A percentile compares a stretch with the other conserved stretches of the same genome.
Conservation (phyloP, 495 filamentous ascomycete species). For the Xylaria acuta region DNA sequence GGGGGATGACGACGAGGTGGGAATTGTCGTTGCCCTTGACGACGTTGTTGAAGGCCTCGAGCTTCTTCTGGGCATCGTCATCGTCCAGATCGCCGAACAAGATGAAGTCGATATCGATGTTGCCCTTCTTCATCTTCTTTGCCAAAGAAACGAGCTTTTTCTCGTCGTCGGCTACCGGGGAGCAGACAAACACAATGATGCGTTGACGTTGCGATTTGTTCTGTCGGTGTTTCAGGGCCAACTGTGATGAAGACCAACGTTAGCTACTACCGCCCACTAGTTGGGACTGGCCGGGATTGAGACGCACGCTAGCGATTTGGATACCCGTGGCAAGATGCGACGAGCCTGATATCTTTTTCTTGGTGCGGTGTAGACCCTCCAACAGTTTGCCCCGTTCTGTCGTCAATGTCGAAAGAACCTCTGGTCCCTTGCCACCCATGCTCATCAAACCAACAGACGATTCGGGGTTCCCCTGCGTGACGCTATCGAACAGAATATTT, state of each 20-base stretch:
- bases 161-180: slow-evolving; percentile 85
- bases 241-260: slow-evolving; percentile 54
- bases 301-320: slow-evolving; percentile 88
- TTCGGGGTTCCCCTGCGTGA: slow-evolving; percentile 93
- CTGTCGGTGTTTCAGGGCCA: slow-evolving; percentile 97
- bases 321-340: slow-evolving; percentile 90
- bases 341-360: slow-evolving; percentile 91
- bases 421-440: slow-evolving; percentile 96
- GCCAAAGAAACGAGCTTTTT: slow-evolving; percentile 87
- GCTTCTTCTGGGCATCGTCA: slow-evolving; percentile 83
- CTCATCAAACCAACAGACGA: slow-evolving; percentile 97
- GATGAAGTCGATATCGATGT: slow-evolving; percentile 89
- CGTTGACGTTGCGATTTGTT: slow-evolving; percentile 95
- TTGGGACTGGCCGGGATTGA: not conserved
- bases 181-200: slow-evolving; percentile 95
- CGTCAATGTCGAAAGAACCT: slow-evolving; percentile 94
- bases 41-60: slow-evolving; percentile 88
- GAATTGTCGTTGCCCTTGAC: slow-evolving; percentile 90
- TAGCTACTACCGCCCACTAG: slow-evolving; percentile 21
- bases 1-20: slow-evolving; percentile 87
- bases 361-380: slow-evolving; percentile 90
- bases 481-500: slow-evolving; percentile 90
- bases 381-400: slow-evolving; percentile 94
- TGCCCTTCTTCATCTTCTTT: slow-evolving; percentile 98
- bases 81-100: slow-evolving; percentile 92